Evolutionary conservation across 495 filamentous ascomycete species (phyloP).

Genomic region (Podospora pseudocomata): DNA sequence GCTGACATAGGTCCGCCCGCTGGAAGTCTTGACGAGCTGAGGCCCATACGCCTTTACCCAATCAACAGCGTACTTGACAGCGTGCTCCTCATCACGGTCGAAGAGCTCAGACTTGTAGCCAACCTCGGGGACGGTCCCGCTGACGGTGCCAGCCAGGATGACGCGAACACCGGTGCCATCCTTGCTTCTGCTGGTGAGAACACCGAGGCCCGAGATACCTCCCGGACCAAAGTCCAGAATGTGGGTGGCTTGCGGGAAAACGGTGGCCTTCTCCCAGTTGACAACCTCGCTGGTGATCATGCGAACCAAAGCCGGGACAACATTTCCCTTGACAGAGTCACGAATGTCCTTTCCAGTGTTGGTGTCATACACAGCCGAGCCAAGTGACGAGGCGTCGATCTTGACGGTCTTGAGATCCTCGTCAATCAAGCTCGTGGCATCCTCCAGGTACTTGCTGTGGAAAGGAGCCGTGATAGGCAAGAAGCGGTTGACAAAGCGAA

Average conservation of each 20-base stretch:
- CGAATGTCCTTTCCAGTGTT: conserved; percentile 79
- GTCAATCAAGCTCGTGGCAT: conserved; percentile 72
- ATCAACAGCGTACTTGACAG: conserved; percentile 92
- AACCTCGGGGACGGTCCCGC: conserved; percentile 82
- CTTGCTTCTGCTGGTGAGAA: conserved; percentile 97
- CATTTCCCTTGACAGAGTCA: conserved; percentile 52
- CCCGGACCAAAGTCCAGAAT: conserved; percentile 95
- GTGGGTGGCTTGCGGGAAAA: conserved; percentile 85
- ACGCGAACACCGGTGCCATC: conserved; percentile 95
- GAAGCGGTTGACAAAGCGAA: conserved; percentile 95
- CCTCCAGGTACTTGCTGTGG: conserved; percentile 86
- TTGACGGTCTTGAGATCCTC: conserved; percentile 81
- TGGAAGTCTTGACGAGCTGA: conserved; percentile 77
- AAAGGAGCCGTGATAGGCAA: conserved; percentile 96
- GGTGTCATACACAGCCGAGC: conserved; percentile 83
- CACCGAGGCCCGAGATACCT: conserved; percentile 90
- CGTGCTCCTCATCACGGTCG: conserved; percentile 86
- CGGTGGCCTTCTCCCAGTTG: conserved; percentile 90
- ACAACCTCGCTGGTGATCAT: conserved; percentile 93
- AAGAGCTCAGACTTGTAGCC: conserved; percentile 98
- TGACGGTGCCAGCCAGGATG: conserved; percentile 86
- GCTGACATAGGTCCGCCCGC: conserved; percentile 84
- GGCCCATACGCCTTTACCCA: conserved; percentile 97
- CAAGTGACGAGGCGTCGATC: conserved; percentile 64
- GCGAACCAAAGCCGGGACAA: conserved; percentile 79